phyloP scores from a whole-genome alignment of 495 filamentous ascomycete species.

The Amniculicola lignicola region DNA sequence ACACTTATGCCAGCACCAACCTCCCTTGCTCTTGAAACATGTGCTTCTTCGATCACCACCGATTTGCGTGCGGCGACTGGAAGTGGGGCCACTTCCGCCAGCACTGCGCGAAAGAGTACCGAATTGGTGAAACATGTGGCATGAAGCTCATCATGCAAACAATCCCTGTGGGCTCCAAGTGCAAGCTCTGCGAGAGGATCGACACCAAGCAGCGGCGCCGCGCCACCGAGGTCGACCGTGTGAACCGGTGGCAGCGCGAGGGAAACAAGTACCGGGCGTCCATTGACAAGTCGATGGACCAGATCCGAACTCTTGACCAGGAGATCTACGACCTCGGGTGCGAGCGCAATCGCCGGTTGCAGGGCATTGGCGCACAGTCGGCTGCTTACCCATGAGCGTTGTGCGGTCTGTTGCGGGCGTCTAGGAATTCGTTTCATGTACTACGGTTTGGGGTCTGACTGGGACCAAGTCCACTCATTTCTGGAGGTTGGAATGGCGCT shows the following conservation, averaged over 20 bases:
- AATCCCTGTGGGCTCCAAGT: conserved; percentile 56
- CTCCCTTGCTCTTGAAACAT: conserved; percentile 44
- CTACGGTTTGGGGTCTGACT: conserved; percentile 26
- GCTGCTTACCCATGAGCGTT: neutral
- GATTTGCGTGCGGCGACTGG: conserved; percentile 78
- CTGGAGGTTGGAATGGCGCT: conserved; percentile 26
- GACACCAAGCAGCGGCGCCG: conserved; percentile 79
- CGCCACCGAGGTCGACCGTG: conserved; percentile 69
- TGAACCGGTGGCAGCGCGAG: conserved; percentile 76
- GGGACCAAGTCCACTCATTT: conserved; percentile 33
- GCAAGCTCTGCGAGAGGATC: conserved; percentile 87
- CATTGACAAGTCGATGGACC: conserved; percentile 69
- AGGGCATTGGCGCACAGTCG: conserved; percentile 34
- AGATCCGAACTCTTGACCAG: conserved; percentile 58
- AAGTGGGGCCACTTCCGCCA: conserved; percentile 94
- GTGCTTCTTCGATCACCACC: conserved; percentile 64
- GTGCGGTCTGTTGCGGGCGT: conserved; percentile 19
- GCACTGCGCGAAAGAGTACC: conserved; percentile 94
- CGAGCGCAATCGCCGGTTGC: conserved; percentile 48
- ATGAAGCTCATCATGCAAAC: conserved; percentile 84
- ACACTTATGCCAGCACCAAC: conserved; percentile 14
- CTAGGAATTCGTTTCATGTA: conserved; percentile 35
- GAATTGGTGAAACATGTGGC: conserved; percentile 96
- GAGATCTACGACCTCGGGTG: conserved; percentile 59
- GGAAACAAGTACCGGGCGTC: conserved; percentile 67